These are phyloP conservation scores for Nyssa sinensis DNA, from an alignment of 148 eudicot genomes.

Conservation along the genomic window DNA sequence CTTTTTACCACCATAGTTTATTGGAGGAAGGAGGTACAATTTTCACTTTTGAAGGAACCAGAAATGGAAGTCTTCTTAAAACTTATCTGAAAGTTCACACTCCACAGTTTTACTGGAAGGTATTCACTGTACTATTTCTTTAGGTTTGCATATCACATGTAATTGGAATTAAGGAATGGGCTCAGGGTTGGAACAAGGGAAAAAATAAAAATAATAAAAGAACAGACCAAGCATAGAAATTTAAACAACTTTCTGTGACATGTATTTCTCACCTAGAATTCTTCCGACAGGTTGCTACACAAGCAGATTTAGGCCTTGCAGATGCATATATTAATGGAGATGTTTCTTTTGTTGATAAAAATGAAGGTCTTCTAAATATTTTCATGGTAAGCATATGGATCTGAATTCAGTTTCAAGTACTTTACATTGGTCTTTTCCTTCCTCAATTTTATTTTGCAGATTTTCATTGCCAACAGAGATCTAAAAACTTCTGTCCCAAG, in stretches of 20 bases:
- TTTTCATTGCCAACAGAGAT: slow-evolving; percentile 72
- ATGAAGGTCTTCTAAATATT: slow-evolving; percentile 76
- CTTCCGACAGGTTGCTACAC: slow-evolving; percentile 63
- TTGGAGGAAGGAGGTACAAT: slow-evolving; percentile 83
- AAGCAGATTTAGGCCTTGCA: slow-evolving; percentile 96
- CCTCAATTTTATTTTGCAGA: slow-evolving; percentile 35
- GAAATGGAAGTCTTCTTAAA: slow-evolving; percentile 45
- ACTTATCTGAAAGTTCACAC: slow-evolving; percentile 61
- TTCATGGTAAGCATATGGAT: slow-evolving; percentile 60
- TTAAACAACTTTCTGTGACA: background rate
- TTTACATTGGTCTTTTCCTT: slow-evolving; percentile 6
- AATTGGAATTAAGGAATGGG: background rate
- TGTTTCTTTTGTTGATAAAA: slow-evolving; percentile 76
- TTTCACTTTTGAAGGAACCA: slow-evolving; percentile 60
- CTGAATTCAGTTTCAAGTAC: background rate
- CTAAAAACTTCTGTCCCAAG: slow-evolving; percentile 38
- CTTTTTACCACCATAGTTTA: slow-evolving; percentile 37
- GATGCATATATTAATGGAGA: slow-evolving; percentile 96
- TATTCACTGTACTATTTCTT: slow-evolving; percentile 17
- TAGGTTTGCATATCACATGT: background rate
- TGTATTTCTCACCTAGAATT: background rate
- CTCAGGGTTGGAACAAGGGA: too few species aligned
- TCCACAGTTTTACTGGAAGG: slow-evolving; percentile 97
- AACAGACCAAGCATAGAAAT: background rate
- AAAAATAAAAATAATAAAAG: background rate